Conservation (phyloP, 2,329 filamentous ascomycete species). For the Trichoderma arundinaceum region DNA sequence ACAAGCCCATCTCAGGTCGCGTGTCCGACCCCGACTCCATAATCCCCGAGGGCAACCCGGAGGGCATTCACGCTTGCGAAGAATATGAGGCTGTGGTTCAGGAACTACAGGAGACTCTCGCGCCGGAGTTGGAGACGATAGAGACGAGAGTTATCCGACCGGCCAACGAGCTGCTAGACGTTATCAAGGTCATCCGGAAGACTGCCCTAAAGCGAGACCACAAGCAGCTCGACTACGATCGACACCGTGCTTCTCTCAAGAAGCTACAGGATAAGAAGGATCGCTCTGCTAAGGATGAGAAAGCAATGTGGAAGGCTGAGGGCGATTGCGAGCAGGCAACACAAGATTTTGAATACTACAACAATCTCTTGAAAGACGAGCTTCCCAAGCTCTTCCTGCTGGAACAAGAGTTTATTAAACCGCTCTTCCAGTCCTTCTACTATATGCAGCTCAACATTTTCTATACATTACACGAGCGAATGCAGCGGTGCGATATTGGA, state of each 20-base stretch:
- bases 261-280: slow-evolving; percentile 98
- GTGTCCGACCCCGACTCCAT: slow-evolving; percentile 90
- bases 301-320: slow-evolving; percentile 94
- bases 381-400: slow-evolving; percentile 88
- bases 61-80: slow-evolving; percentile 93
- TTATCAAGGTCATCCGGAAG: slow-evolving; percentile 95
- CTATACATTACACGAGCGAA: slow-evolving; percentile 96
- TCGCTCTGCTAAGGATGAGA: slow-evolving; percentile 94
- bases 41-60: slow-evolving; percentile 82
- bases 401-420: slow-evolving; percentile 93
- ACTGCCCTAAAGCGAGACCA: slow-evolving; percentile 87
- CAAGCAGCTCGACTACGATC: slow-evolving; percentile 96
- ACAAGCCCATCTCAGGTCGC: slow-evolving; percentile 96
- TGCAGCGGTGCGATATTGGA: slow-evolving; percentile 96
- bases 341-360: slow-evolving; percentile 97
- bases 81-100: slow-evolving; percentile 92
- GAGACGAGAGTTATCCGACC: slow-evolving; percentile 88
- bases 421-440: slow-evolving; percentile 98
- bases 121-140: slow-evolving; percentile 97
- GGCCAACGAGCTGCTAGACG: slow-evolving; percentile 88
- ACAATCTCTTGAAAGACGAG: slow-evolving; percentile 95
- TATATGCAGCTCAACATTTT: slow-evolving; percentile 99
- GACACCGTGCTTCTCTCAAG: slow-evolving; percentile 81
- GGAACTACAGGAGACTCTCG: slow-evolving; percentile 85
- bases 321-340: slow-evolving; percentile 89